Base-by-base conservation (phyloP, 1,284 basidiomycete species). In the Trametes versicolor region DNA sequence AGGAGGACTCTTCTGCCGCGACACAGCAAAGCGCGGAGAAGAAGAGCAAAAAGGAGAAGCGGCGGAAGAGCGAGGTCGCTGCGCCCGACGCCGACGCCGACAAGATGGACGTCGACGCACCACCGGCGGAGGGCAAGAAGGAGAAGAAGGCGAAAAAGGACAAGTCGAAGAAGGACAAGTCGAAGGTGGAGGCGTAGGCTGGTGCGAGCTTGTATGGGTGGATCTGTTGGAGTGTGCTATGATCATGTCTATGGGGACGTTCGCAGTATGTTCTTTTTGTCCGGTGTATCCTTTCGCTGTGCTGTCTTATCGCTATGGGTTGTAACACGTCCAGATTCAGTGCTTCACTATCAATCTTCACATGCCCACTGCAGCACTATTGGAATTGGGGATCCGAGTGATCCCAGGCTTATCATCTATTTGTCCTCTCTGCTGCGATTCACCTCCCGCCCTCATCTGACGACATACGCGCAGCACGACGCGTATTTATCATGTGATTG, bases 151-250 rank as follows among this genome's bases (percentile, higher is more conserved):
- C 62, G 60, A 66, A 69, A 57, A 64, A 66, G 55, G 61, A 64
- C 51, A 66, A 66, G 72, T 74, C 69, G 49, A 77, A 75, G 67
- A 79, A 76, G 67, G 69, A 77, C 66, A 74, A 74, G 66, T 60
- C 65, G 27, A 62, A 65, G 50, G 74, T 69, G 60, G 54, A 64
- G 50, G 71, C 62, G 39, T 68, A 50, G 47, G 52, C 27, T 1
- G 56, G n/a, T 13, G 60, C 61, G 25, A 12, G 21, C 13, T 37
- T 15, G 8, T 9, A 25, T 27, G 43, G 15, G 37, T 34, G 53
- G 49, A 23, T 4, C 21, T 54, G 27, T 39, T 15, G 3, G 23
- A 48, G 47, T 50, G 36, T 56, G 34, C 48, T 36, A n/a, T 58
- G 50, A 29, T 56, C 49, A 34, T 63, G 47, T 57, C 29, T 52